These are phyloP conservation scores for Paramecium primaurelia DNA, from an alignment of 73 alveolate species.

Conservation along the genomic window DNA sequence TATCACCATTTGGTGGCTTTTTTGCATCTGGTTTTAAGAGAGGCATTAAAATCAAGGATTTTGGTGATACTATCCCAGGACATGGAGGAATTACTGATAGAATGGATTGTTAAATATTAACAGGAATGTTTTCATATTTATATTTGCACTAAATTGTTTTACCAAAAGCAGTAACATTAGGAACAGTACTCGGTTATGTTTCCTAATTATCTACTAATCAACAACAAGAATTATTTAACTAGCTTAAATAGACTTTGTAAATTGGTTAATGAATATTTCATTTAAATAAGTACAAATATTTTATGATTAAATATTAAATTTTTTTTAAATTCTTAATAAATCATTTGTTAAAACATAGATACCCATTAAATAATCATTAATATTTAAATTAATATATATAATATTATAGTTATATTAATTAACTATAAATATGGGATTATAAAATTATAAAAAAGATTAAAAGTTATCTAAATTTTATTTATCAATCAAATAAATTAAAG, in stretches of 20 bases:
- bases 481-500: too few relatives aligned
- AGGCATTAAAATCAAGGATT: conserved; percentile 95
- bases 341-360: too few relatives aligned
- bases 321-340: too few relatives aligned
- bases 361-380: too few relatives aligned
- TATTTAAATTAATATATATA: too few relatives aligned
- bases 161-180: neutral
- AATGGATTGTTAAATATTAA: conserved; percentile 95
- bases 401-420: too few relatives aligned
- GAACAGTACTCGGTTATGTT: neutral
- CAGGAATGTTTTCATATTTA: conserved; percentile 57
- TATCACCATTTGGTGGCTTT: conserved; percentile 99
- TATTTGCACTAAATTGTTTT: conserved; percentile 15
- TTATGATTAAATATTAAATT: too few relatives aligned
- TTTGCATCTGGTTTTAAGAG: conserved; percentile 98
- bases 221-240: neutral
- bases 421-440: too few relatives aligned
- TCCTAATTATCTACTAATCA: neutral
- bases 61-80: conserved; percentile 98
- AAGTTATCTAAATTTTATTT: too few relatives aligned
- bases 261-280: neutral
- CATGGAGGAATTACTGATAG: conserved; percentile 99
- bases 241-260: neutral
- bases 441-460: too few relatives aligned
- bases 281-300: too few relatives aligned